Percentiles rank a stretch among this genome's conserved stretches.
Evolutionary conservation across 805 yeast genomes (phyloP).

Genomic region (Candida chilensis): DNA sequence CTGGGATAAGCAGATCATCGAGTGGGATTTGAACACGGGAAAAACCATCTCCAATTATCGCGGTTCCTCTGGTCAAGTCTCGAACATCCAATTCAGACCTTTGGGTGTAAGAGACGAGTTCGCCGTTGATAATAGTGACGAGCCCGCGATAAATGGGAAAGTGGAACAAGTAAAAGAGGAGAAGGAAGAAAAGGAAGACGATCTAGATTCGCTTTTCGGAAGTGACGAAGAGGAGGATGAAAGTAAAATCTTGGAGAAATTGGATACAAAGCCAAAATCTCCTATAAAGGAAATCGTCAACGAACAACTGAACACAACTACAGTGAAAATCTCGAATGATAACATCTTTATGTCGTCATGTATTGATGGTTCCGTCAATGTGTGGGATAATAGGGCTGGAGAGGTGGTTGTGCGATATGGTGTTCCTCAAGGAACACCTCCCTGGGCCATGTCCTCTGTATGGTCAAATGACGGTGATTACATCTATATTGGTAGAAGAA

Average conservation of each 20-base stretch:
- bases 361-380: slow-evolving; percentile 69
- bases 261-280: background rate
- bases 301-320: background rate
- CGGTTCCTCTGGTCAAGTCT: slow-evolving; percentile 70
- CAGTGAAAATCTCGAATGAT: slow-evolving; percentile 13
- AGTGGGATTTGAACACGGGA: slow-evolving; percentile 87
- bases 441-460: slow-evolving; percentile 87
- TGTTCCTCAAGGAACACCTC: slow-evolving; percentile 65
- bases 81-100: slow-evolving; percentile 68
- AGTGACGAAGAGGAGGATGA: slow-evolving; percentile 40
- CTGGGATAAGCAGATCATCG: slow-evolving; percentile 77
- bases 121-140: slow-evolving; percentile 3
- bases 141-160: background rate
- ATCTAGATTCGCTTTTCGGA: slow-evolving; percentile 39
- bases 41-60: slow-evolving; percentile 33
- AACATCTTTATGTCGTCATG: slow-evolving; percentile 68
- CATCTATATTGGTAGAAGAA: slow-evolving; percentile 82
- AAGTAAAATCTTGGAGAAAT: slow-evolving; percentile 6
- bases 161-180: slow-evolving; percentile 6
- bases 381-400: slow-evolving; percentile 72
- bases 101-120: slow-evolving; percentile 34
- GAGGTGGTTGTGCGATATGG: slow-evolving; percentile 38
- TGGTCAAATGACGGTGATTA: slow-evolving; percentile 83
- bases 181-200: slow-evolving; percentile 15
- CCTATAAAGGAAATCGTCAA: background rate